Percentiles rank a stretch among this genome's conserved stretches.
Conservation (phyloP, 169 alveolate genomes). For the Plasmodium blacklocki region DNA sequence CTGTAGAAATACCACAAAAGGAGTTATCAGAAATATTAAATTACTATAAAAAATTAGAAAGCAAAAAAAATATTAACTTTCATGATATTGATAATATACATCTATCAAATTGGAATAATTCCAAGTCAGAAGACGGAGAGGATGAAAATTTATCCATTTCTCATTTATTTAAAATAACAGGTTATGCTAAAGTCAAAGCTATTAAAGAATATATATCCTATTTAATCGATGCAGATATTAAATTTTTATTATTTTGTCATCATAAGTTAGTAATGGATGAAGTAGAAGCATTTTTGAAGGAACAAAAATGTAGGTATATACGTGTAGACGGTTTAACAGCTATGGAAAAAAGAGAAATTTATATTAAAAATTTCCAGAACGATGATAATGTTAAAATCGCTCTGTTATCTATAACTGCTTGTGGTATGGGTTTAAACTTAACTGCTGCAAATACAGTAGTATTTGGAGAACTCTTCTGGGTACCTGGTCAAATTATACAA, state of each 20-base stretch:
- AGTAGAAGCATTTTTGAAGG: conserved; percentile 86
- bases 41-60: conserved; percentile 45
- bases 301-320: conserved; percentile 85
- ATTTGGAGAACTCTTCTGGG: conserved; percentile 98
- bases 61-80: conserved; percentile 6
- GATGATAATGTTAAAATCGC: conserved; percentile 89
- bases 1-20: conserved; percentile 85
- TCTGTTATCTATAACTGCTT: conserved; percentile 96
- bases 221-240: conserved; percentile 90
- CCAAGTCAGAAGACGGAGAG: conserved; percentile 56
- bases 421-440: conserved; percentile 95
- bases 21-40: conserved; percentile 63
- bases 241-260: conserved; percentile 96
- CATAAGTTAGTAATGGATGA: conserved; percentile 94
- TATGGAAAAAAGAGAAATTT: conserved; percentile 89
- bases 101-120: conserved; percentile 7
- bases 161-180: conserved; percentile 92
- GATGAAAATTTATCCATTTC: conserved; percentile 76
- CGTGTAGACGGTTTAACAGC: conserved; percentile 97
- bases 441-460: conserved; percentile 98
- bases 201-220: conserved; percentile 93
- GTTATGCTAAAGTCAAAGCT: conserved; percentile 95
- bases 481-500: conserved; percentile 97
- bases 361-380: conserved; percentile 92
- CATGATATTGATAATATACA: conserved; percentile 27